Conservation (phyloP, 2,329 filamentous ascomycete genomes). For the Neofusicoccum kwambonambiense region DNA sequence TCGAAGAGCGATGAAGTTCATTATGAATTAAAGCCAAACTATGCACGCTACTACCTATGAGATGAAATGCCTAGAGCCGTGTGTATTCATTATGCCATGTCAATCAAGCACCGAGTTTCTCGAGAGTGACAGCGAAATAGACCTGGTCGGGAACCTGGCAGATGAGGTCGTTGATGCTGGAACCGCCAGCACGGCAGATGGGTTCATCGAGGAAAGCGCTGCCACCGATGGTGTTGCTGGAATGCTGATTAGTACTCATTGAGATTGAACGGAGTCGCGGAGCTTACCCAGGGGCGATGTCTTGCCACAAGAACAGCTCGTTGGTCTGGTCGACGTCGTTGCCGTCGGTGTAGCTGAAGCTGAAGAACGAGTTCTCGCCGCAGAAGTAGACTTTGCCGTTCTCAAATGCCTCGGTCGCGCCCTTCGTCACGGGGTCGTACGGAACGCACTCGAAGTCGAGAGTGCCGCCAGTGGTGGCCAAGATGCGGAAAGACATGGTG, state of each 20-base stretch:
- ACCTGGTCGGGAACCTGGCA: neutral
- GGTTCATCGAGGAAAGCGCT: neutral
- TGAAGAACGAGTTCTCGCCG: slow-evolving; percentile 2
- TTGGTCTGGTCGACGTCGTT: neutral
- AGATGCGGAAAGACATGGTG: slow-evolving; percentile 8
- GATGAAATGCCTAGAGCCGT: too few relatives aligned
- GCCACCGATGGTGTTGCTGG: neutral
- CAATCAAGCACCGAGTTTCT: neutral
- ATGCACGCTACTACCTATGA: too few relatives aligned
- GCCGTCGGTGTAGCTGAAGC: slow-evolving; percentile 6
- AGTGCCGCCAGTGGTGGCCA: neutral
- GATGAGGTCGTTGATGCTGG: neutral
- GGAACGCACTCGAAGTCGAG: slow-evolving; percentile 8
- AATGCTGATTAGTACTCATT: neutral
- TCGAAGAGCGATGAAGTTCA: too few relatives aligned
- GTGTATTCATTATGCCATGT: too few relatives aligned
- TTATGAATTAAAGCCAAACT: too few relatives aligned
- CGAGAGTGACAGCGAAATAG: neutral
- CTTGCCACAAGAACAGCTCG: slow-evolving; percentile 5
- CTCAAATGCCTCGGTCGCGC: neutral
- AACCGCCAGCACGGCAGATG: neutral
- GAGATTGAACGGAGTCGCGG: neutral
- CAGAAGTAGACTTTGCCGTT: slow-evolving; percentile 9
- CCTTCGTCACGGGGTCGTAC: neutral
- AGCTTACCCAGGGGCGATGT: neutral